These are phyloP conservation scores for Metroxylon sagu DNA, from an alignment of 176 grass and related monocot species.

Conservation along the genomic window DNA sequence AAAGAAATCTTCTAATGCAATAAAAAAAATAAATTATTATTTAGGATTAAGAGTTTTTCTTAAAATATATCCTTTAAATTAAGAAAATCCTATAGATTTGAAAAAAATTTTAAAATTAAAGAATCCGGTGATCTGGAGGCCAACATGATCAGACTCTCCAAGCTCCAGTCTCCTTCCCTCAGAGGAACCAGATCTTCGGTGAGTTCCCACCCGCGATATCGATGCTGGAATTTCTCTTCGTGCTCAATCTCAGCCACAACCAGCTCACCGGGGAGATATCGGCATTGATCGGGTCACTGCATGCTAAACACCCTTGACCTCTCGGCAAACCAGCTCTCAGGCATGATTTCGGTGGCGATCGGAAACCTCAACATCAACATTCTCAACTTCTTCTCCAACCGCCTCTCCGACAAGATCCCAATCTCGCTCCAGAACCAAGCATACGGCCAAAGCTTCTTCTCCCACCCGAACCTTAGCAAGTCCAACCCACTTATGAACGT, in stretches of 20 bases:
- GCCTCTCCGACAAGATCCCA: slow-evolving; percentile 53
- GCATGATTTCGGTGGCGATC: slow-evolving; percentile 40
- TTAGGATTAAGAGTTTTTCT: too few relatives aligned
- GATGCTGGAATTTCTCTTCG: slow-evolving; percentile 7
- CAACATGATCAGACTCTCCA: slow-evolving; percentile 24
- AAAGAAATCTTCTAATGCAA: too few relatives aligned
- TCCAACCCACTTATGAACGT: slow-evolving; percentile 23
- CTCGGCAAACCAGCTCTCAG: slow-evolving; percentile 62
- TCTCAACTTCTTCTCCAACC: slow-evolving; percentile 81
- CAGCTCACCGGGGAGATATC: slow-evolving; percentile 48
- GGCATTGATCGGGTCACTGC: slow-evolving; percentile 31
- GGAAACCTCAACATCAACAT: slow-evolving; percentile 13
- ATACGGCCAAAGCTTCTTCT: slow-evolving; percentile 56
- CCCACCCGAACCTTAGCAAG: slow-evolving; percentile 60
- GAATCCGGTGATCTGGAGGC: too few relatives aligned
- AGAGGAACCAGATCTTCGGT: slow-evolving; percentile 44
- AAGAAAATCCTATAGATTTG: too few relatives aligned
- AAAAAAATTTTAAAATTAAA: too few relatives aligned
- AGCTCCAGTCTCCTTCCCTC: slow-evolving; percentile 29
- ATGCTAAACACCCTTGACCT: slow-evolving; percentile 54
- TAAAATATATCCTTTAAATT: too few relatives aligned
- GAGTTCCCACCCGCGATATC: slow-evolving; percentile 36
- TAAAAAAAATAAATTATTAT: too few relatives aligned
- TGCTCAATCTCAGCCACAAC: slow-evolving; percentile 48
- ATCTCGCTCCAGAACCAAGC: slow-evolving; percentile 16